Base-by-base conservation (phyloP, 1,284 basidiomycete genomes). In the Irpex sp. region DNA sequence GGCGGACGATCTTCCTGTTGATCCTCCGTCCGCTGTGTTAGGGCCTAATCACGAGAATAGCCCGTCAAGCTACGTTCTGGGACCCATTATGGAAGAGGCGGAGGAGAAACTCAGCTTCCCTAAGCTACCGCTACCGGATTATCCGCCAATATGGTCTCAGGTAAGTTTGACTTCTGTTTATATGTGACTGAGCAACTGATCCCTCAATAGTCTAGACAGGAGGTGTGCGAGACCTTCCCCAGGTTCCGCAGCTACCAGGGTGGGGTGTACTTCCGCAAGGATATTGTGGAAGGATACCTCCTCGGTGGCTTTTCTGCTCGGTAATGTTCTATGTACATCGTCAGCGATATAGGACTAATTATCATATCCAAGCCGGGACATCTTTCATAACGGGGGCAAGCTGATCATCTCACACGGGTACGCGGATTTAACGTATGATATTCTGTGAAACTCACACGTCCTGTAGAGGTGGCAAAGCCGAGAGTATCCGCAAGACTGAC, bases 371-470 rank as follows among this genome's bases (percentile, higher is more conserved):
- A 95, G 94, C 66, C 92, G 92, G 6, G 94, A 95, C 76, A 74
- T 84, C 13, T 95, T 92, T 75, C 82, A 85, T 59, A 86, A 90
- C 58, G 83, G 80, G 15, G 94, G 94, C 24, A 89, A 84, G 74
- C 78, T 94, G 7, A 94, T 95, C 64, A 89, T 95, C 67, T 95
- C 94, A 6, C 94, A 95, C 79, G 94, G 93, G 94, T 95, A 75
- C 69, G 87, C 77, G 7, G 32, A 9, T 9, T 38, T 3, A 2
- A 38, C 10, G 15, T 42, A 32, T 43, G 2, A 6, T 43, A 64
- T 38, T 27, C 67, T 71, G 32, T 27, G 65, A 6, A 38, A 7
- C 32, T 38, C 32, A 38, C 32, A 7, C 32, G 32, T 38, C 18
- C 22, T 32, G 18, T 11, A 74, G 68, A 69, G 93, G 92, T 11